Evolutionary conservation across 331 rosid genomes (phyloP).

Genomic region (Erythrophleum ivorense): DNA sequence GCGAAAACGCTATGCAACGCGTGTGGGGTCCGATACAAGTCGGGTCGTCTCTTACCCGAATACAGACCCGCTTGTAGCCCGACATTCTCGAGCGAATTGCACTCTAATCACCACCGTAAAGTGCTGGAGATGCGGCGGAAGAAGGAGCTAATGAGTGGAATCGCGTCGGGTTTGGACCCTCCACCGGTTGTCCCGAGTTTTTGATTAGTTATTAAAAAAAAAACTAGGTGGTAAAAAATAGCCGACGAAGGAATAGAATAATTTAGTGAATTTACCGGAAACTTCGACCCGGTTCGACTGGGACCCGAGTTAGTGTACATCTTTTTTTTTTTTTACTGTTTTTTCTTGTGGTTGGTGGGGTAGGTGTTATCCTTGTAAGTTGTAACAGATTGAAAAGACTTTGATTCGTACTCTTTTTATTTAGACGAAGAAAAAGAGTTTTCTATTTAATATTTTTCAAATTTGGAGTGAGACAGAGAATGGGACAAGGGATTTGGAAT

Average conservation of each 20-base stretch:
- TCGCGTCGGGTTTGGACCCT: conserved; percentile 38
- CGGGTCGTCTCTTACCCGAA: conserved; percentile 71
- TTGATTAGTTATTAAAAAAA: conserved; percentile 19
- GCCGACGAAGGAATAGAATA: conserved; percentile 19
- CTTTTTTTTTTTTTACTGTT: neutral
- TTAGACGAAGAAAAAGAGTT: neutral
- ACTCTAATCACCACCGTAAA: conserved; percentile 77
- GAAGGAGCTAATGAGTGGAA: conserved; percentile 41
- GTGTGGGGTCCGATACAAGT: conserved; percentile 68
- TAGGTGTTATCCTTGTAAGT: conserved; percentile 39
- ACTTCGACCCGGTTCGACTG: conserved; percentile 48
- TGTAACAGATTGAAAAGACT: conserved; percentile 41
- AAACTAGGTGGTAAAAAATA: neutral
- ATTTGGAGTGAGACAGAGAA: conserved; percentile 1
- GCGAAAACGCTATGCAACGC: conserved; percentile 66
- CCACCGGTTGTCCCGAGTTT: conserved; percentile 48
- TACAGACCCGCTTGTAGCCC: conserved; percentile 80
- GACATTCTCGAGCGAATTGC: conserved; percentile 59
- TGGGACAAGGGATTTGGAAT: neutral
- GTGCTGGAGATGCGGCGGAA: conserved; percentile 73
- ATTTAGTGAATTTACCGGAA: conserved; percentile 5
- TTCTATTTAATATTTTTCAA: neutral
- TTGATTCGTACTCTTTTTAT: conserved; percentile 13
- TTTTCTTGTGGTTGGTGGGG: conserved; percentile 42
- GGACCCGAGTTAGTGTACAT: conserved; percentile 55